Percentiles rank a stretch among this genome's conserved stretches.
Evolutionary conservation across 352 stramenopile genomes (phyloP).

Genomic region (Blastocystis sp.): DNA sequence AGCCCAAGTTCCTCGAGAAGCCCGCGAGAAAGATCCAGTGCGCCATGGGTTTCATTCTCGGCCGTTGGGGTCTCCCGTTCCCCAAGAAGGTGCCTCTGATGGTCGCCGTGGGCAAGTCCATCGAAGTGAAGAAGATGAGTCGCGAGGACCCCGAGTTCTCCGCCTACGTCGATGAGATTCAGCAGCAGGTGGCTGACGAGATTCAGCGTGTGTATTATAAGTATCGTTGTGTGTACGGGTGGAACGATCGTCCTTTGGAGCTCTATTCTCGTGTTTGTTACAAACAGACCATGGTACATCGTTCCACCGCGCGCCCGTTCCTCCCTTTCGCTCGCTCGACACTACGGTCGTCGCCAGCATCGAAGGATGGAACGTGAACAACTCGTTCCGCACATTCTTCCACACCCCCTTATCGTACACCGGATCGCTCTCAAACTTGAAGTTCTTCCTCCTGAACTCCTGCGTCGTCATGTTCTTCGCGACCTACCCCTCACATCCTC

Average conservation of each 20-base stretch:
- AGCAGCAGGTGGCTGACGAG: conserved; percentile 46
- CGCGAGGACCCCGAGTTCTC: not conserved
- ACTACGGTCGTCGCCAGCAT: not conserved
- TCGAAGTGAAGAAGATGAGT: conserved; percentile 24
- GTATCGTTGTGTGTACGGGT: conserved; percentile 10
- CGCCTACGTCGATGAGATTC: conserved; percentile 35
- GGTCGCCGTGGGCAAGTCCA: not conserved
- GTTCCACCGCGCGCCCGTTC: not conserved
- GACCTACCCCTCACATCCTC: not conserved
- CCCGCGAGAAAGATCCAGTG: conserved; percentile 9
- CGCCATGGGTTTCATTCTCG: conserved; percentile 34
- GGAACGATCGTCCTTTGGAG: conserved; percentile 15
- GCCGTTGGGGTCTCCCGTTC: not conserved
- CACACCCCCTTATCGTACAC: conserved; percentile 39
- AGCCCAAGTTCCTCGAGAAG: conserved; percentile 14
- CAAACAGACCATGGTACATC: conserved; percentile 33
- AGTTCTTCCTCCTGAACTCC: conserved; percentile 7
- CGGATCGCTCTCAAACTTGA: not conserved
- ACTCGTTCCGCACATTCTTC: conserved; percentile 13
- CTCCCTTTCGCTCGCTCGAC: not conserved
- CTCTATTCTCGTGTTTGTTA: conserved; percentile 44
- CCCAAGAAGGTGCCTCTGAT: conserved; percentile 14
- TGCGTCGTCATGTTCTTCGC: conserved; percentile 26
- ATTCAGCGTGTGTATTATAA: conserved; percentile 16
- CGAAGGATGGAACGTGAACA: conserved; percentile 22